phyloP scores from a whole-genome alignment of 106 monocot genomes.

The Narthecium ossifragum region DNA sequence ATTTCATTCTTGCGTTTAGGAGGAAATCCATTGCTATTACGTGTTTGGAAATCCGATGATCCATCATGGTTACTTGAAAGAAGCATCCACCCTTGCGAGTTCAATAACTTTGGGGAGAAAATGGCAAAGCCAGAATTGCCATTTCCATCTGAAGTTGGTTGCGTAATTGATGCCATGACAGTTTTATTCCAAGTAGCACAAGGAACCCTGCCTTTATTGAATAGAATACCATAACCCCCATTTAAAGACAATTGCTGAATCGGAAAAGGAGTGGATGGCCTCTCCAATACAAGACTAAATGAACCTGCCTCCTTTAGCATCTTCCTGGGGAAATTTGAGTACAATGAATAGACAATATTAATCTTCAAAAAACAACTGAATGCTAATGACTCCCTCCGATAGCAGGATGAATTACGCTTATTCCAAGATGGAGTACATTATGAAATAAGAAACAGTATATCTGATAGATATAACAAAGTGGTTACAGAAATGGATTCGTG shows the following conservation, averaged over 20 bases:
- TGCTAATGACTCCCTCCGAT: too few species aligned
- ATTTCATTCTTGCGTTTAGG: slow-evolving; percentile 39
- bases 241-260: slow-evolving; percentile 59
- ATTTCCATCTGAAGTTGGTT: slow-evolving; percentile 30
- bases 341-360: too few species aligned
- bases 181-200: slow-evolving; percentile 62
- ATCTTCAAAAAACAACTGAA: too few species aligned
- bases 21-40: slow-evolving; percentile 14
- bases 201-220: slow-evolving; percentile 74
- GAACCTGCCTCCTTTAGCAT: slow-evolving; percentile 40
- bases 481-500: too few species aligned
- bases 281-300: slow-evolving; percentile 75
- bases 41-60: slow-evolving; percentile 4
- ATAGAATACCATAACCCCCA: slow-evolving; percentile 43
- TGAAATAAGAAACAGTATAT: too few species aligned
- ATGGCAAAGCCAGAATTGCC: slow-evolving; percentile 66
- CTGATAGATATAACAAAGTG: too few species aligned
- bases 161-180: slow-evolving; percentile 32
- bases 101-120: slow-evolving; percentile 62
- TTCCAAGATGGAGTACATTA: too few species aligned
- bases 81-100: slow-evolving; percentile 51
- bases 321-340: slow-evolving; percentile 34
- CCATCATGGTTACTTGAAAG: slow-evolving; percentile 37
- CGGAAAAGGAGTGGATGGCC: slow-evolving; percentile 77
- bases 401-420: too few species aligned